Evolutionary conservation across 345 rosid genomes (phyloP).

Genomic region (Lenwebbia sp.): DNA sequence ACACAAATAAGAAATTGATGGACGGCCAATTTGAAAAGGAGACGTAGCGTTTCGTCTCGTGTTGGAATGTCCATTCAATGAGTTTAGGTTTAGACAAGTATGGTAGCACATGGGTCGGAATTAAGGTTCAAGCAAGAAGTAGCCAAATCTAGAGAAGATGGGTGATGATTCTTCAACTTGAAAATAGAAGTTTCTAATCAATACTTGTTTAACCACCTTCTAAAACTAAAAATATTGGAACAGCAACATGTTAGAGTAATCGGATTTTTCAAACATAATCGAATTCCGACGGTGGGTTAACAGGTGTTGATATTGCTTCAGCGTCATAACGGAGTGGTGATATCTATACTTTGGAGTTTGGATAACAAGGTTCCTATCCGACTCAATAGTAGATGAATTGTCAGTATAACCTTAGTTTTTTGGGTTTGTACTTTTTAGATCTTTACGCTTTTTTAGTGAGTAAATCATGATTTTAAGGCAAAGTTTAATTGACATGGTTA

Average conservation of each 20-base stretch:
- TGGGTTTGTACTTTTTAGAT: neutral
- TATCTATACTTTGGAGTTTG: neutral
- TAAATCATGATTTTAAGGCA: neutral
- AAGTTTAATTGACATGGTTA: neutral
- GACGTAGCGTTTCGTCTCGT: neutral
- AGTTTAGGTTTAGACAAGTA: neutral
- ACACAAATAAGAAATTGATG: neutral
- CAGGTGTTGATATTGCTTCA: accelerated
- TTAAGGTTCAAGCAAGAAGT: neutral
- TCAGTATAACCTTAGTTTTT: neutral
- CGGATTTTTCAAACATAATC: neutral
- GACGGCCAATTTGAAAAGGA: neutral
- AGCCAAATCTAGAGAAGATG: neutral
- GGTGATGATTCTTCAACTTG: neutral
- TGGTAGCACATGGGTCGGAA: neutral
- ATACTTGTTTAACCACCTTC: neutral
- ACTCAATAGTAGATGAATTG: neutral
- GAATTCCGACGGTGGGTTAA: neutral
- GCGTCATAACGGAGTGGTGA: accelerated
- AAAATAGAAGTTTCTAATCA: neutral
- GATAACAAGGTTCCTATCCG: neutral
- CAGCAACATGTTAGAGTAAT: neutral
- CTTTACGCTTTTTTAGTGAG: neutral
- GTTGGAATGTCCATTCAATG: neutral
- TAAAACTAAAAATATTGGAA: neutral